phyloP scores from a whole-genome alignment of 768 basidiomycete genomes.

The Thelephora ganbajun region DNA sequence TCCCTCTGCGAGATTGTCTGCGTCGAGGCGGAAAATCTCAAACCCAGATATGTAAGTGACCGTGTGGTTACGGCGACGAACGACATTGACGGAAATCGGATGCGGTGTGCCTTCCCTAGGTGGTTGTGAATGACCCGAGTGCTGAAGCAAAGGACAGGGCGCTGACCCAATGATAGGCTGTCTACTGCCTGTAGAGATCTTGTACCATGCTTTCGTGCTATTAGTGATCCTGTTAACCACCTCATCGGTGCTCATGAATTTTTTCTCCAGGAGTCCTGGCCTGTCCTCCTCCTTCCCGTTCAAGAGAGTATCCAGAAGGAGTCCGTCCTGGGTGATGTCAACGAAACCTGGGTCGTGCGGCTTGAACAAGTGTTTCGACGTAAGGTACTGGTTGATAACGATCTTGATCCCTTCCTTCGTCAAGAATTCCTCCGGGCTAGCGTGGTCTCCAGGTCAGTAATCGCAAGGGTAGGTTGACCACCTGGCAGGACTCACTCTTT shows the following conservation, averaged over 20 bases:
- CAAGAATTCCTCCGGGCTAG: constrained; percentile 41
- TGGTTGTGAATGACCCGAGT: no score
- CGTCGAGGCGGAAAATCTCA: constrained; percentile 59
- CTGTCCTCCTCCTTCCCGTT: constrained; percentile 10
- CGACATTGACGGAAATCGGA: constrained; percentile 56
- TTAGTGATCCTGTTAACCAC: constrained; percentile 35
- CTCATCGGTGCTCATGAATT: constrained; percentile 60
- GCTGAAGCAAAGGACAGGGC: no score
- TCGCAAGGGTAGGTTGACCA: not conserved
- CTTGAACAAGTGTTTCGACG: constrained; percentile 48
- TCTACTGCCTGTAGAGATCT: constrained; percentile 37
- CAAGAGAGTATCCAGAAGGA: constrained; percentile 18
- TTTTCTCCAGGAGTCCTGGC: constrained; percentile 13
- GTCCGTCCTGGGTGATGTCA: constrained; percentile 37
- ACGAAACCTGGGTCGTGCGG: constrained; percentile 52
- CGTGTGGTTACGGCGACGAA: constrained; percentile 66
- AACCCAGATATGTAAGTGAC: constrained; percentile 68
- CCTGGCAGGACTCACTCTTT: constrained; percentile 34
- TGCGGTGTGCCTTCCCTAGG: constrained; percentile 65
- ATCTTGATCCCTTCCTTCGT: constrained; percentile 39
- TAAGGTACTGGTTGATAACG: constrained; percentile 49
- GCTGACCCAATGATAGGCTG: constrained; percentile 49
- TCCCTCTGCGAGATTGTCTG: constrained; percentile 67
- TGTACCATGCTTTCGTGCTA: constrained; percentile 71
- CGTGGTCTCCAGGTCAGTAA: constrained; percentile 1